phyloP scores from a whole-genome alignment of 2,329 filamentous ascomycete genomes.

The Lachnellula subtilissima region DNA sequence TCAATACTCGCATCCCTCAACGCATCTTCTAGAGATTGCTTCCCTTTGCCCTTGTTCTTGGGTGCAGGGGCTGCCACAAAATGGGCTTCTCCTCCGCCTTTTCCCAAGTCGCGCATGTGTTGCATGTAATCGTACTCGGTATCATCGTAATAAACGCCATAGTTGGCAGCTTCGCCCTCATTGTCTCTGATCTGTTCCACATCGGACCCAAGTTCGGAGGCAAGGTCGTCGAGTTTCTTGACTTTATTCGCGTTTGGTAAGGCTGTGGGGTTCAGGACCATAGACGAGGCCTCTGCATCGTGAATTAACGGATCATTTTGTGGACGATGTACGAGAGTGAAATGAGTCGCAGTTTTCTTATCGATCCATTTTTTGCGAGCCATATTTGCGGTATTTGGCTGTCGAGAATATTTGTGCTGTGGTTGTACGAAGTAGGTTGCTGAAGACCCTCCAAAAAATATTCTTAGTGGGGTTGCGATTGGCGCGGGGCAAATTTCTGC shows the following conservation, averaged over 20 bases:
- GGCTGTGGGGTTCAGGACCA: constrained; percentile 74
- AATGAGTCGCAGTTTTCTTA: constrained; percentile 91
- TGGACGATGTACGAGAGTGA: constrained; percentile 88
- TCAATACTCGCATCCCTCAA: constrained; percentile 58
- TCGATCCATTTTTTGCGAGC: constrained; percentile 48
- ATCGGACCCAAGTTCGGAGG: constrained; percentile 67
- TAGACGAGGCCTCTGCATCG: constrained; percentile 80
- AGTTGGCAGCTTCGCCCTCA: constrained; percentile 91
- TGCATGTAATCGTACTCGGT: constrained; percentile 99
- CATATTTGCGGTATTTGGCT: constrained; percentile 22
- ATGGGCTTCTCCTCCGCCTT: constrained; percentile 64
- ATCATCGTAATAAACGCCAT: constrained; percentile 94
- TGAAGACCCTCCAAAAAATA: background rate
- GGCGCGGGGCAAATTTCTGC: background rate
- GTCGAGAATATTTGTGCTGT: constrained; percentile 19
- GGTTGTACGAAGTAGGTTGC: background rate
- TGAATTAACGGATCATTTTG: constrained; percentile 98
- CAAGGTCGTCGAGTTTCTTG: constrained; percentile 71
- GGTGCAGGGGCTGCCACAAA: constrained; percentile 71
- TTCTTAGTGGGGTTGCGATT: background rate
- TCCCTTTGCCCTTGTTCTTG: constrained; percentile 66
- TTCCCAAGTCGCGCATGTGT: constrained; percentile 84
- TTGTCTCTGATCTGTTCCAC: constrained; percentile 68
- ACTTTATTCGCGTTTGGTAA: constrained; percentile 48
- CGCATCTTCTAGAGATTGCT: constrained; percentile 77